phyloP scores from a whole-genome alignment of 768 basidiomycete genomes.

The Lepiota brunneoincarnata region DNA sequence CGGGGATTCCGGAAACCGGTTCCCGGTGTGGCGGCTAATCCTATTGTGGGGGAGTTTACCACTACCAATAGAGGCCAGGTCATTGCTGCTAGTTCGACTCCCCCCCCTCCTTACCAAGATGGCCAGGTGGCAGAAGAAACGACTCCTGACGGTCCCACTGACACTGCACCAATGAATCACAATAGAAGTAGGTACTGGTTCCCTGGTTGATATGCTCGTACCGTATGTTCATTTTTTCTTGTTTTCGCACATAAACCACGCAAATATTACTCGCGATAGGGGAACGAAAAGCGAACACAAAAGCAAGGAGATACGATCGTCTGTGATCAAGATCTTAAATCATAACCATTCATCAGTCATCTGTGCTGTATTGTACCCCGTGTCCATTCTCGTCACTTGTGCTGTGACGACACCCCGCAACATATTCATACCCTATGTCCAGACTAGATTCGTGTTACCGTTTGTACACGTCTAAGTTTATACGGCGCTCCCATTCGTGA shows the following conservation, averaged over 20 bases:
- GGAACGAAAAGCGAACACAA: background rate
- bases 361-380: background rate
- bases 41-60: background rate
- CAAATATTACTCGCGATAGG: background rate
- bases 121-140: background rate
- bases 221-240: background rate
- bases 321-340: background rate
- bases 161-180: background rate
- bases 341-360: too few species aligned
- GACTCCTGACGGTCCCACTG: background rate
- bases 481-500: conserved; percentile 16
- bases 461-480: conserved; percentile 22
- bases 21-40: background rate
- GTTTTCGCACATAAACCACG: background rate
- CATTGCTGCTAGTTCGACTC: background rate
- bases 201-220: background rate
- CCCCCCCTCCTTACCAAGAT: too few species aligned
- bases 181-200: background rate
- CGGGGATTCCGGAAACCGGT: background rate
- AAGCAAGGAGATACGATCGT: background rate
- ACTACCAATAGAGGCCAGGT: background rate
- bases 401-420: too few species aligned
- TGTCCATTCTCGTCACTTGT: background rate
- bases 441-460: conserved; percentile 17
- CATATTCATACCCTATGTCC: background rate